These are phyloP conservation scores for Pseudogymnoascus sp. DNA, from an alignment of 2,329 filamentous ascomycete species.

Conservation along the genomic window DNA sequence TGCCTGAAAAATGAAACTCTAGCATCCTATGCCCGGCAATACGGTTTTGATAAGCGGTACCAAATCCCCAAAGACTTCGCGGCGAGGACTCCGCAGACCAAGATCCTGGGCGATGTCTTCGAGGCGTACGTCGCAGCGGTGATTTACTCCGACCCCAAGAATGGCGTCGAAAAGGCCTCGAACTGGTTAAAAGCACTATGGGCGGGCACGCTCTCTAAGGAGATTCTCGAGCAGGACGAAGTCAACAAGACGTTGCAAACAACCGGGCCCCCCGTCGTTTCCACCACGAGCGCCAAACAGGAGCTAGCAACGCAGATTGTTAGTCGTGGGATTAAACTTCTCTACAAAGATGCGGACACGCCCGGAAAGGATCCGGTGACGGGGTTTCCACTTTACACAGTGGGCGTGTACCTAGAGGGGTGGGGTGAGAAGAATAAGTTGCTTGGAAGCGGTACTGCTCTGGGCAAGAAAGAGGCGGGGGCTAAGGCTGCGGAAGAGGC, in stretches of 20 bases:
- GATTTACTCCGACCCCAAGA: conserved; percentile 57
- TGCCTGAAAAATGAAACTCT: conserved; percentile 78
- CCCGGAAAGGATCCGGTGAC: conserved; percentile 48
- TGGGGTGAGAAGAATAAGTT: conserved; percentile 59
- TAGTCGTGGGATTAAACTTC: conserved; percentile 46
- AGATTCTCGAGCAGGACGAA: conserved; percentile 40
- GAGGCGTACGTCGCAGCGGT: conserved; percentile 84
- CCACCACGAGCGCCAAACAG: conserved; percentile 43
- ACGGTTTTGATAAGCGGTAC: conserved; percentile 62
- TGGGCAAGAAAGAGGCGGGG: conserved; percentile 64
- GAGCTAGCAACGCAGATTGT: conserved; percentile 43
- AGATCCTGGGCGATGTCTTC: conserved; percentile 80
- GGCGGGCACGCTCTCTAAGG: conserved; percentile 54
- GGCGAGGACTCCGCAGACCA: conserved; percentile 41
- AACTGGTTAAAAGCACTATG: conserved; percentile 72
- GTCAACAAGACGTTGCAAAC: background rate
- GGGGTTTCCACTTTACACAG: conserved; percentile 52
- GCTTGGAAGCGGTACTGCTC: conserved; percentile 56
- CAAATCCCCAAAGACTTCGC: conserved; percentile 45
- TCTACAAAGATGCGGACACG: conserved; percentile 52
- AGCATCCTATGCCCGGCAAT: conserved; percentile 60
- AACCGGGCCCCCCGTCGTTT: background rate
- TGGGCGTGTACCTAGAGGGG: conserved; percentile 60
- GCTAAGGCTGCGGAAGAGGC: conserved; percentile 59
- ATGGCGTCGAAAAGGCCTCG: conserved; percentile 56